Conservation (phyloP, 2,329 filamentous ascomycete genomes). For the Neofusicoccum cordaticola region DNA sequence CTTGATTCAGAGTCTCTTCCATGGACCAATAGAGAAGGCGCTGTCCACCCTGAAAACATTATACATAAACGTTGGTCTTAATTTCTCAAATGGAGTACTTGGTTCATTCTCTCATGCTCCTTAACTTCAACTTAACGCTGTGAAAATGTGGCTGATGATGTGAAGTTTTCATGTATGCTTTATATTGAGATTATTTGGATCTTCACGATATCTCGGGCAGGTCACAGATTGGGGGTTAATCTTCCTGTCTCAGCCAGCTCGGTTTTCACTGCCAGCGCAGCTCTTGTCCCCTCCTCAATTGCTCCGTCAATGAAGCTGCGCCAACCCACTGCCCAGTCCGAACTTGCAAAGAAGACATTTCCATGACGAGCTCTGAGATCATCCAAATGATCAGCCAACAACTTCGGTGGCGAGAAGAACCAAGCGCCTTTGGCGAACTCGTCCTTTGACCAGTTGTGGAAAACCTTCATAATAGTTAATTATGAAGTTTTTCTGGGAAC, state of each 20-base stretch:
- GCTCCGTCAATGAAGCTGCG: constrained; percentile 52
- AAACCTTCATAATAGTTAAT: constrained; percentile 29
- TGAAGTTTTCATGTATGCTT: too few relatives aligned
- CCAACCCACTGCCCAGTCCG: constrained; percentile 52
- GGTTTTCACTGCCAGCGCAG: constrained; percentile 30
- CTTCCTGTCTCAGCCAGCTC: background rate
- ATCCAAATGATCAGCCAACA: constrained; percentile 39
- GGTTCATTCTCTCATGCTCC: too few relatives aligned
- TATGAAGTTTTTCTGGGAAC: background rate
- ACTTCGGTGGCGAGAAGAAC: constrained; percentile 41
- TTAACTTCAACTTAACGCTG: too few relatives aligned
- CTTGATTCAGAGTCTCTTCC: too few relatives aligned
- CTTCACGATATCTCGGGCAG: too few relatives aligned
- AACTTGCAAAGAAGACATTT: constrained; percentile 47
- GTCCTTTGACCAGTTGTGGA: constrained; percentile 51
- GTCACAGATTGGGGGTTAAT: background rate
- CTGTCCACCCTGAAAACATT: too few relatives aligned
- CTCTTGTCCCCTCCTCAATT: constrained; percentile 46
- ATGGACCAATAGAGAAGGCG: too few relatives aligned
- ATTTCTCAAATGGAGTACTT: too few relatives aligned
- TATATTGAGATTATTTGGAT: too few relatives aligned
- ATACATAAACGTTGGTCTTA: too few relatives aligned
- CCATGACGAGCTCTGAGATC: constrained; percentile 44
- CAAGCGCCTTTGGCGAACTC: constrained; percentile 48
- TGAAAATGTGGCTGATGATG: too few relatives aligned